Percentiles rank a stretch among this genome's conserved stretches.
These are phyloP conservation scores for Tolypocladium album DNA, from an alignment of 2,329 filamentous ascomycete species.

Conservation along the genomic window DNA sequence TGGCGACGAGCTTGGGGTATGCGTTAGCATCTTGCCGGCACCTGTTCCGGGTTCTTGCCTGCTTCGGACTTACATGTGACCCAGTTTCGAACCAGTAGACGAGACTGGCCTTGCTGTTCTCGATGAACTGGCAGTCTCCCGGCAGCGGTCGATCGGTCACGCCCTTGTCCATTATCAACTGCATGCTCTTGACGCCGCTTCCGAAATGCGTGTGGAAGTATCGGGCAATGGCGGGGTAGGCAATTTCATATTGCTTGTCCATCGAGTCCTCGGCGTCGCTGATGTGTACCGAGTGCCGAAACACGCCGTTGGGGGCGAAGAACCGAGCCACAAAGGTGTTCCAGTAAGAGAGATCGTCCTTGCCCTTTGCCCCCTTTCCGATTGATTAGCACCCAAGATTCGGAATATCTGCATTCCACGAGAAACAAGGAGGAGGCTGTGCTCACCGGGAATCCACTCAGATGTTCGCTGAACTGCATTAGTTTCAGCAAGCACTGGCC, in stretches of 20 bases:
- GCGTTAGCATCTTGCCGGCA: conserved; percentile 13
- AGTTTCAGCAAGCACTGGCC: conserved; percentile 48
- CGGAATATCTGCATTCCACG: not conserved
- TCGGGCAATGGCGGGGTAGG: conserved; percentile 68
- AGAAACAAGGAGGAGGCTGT: not conserved
- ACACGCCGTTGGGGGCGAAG: conserved; percentile 67
- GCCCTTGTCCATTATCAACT: conserved; percentile 69
- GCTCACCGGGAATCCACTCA: conserved; percentile 46
- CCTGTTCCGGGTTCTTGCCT: not conserved
- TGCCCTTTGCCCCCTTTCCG: conserved; percentile 43
- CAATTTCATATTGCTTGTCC: conserved; percentile 79
- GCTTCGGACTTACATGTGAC: conserved; percentile 54
- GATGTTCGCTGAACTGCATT: conserved; percentile 51
- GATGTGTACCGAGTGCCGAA: conserved; percentile 60
- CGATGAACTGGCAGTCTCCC: conserved; percentile 60
- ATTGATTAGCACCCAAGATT: not conserved
- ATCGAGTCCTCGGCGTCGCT: conserved; percentile 44
- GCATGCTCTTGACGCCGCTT: conserved; percentile 75
- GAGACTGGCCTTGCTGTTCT: conserved; percentile 66
- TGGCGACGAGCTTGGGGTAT: conserved; percentile 55
- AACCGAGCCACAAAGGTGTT: conserved; percentile 67
- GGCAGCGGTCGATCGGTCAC: conserved; percentile 43
- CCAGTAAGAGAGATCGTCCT: conserved; percentile 68
- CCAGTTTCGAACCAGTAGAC: conserved; percentile 84
- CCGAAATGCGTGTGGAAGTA: conserved; percentile 88